Evolutionary conservation across 2,329 filamentous ascomycete species (phyloP).

Genomic region (Aureobasidium musti): DNA sequence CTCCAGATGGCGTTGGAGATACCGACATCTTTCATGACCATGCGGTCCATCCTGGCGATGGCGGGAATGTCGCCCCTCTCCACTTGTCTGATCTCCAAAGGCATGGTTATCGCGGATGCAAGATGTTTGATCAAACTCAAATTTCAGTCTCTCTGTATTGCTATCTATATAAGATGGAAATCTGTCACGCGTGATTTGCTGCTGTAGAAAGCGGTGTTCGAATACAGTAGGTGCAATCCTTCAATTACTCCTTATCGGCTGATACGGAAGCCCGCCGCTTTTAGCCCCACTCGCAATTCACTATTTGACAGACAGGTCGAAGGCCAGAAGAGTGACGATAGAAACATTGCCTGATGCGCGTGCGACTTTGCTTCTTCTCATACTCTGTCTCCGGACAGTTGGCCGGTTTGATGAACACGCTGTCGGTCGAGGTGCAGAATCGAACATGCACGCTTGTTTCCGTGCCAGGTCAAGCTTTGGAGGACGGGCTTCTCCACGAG

Average conservation of each 20-base stretch:
- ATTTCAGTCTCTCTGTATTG: not conserved
- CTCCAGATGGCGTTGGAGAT: conserved; percentile 32
- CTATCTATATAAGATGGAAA: not conserved
- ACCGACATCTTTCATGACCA: conserved; percentile 33
- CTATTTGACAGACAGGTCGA: too few species aligned
- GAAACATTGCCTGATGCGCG: not conserved
- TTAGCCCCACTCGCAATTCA: too few species aligned
- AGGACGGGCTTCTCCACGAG: not conserved
- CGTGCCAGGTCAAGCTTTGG: not conserved
- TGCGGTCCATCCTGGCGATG: conserved; percentile 34
- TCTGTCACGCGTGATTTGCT: not conserved
- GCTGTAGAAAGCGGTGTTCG: too few species aligned
- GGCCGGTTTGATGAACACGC: not conserved
- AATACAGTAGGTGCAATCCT: too few species aligned
- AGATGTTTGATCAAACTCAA: not conserved
- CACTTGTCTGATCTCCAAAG: conserved; percentile 34
- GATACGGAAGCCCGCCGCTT: too few species aligned
- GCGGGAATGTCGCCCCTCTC: conserved; percentile 33
- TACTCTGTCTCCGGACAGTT: not conserved
- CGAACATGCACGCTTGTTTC: not conserved
- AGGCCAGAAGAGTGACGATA: not conserved
- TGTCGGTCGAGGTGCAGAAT: conserved; percentile 10
- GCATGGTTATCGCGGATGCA: conserved; percentile 30
- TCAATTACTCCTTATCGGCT: too few species aligned
- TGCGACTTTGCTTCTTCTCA: not conserved